phyloP scores from a whole-genome alignment of 352 stramenopile species.

The Globisporangium acanthophoron region DNA sequence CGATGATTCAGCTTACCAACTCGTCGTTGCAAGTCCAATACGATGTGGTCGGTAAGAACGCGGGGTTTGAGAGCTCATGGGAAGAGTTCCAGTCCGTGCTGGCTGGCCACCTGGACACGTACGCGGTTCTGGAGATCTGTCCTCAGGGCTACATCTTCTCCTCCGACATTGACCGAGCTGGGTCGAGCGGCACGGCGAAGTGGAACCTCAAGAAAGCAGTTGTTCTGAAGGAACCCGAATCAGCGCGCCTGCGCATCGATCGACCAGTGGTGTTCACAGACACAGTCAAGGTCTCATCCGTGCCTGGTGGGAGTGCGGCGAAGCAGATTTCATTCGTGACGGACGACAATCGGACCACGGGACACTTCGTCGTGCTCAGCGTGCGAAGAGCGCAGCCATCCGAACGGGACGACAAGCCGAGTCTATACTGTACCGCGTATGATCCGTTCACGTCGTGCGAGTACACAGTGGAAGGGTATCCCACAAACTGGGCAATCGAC shows the following conservation, averaged over 20 bases:
- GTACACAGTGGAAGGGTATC: conserved; percentile 67
- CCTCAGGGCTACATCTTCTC: conserved; percentile 64
- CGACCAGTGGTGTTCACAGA: conserved; percentile 71
- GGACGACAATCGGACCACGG: conserved; percentile 14
- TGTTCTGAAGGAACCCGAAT: conserved; percentile 40
- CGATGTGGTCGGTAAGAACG: conserved; percentile 51
- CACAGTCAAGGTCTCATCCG: conserved; percentile 49
- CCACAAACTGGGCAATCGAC: conserved; percentile 46
- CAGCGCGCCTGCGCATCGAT: conserved; percentile 49
- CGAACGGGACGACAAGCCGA: conserved; percentile 12
- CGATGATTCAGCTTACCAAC: conserved; percentile 43
- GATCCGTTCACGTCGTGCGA: conserved; percentile 75
- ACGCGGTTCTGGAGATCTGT: conserved; percentile 53
- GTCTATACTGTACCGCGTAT: conserved; percentile 81
- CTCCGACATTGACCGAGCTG: conserved; percentile 40
- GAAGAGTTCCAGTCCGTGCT: conserved; percentile 57
- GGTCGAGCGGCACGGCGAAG: conserved; percentile 37
- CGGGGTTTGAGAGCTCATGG: conserved; percentile 43
- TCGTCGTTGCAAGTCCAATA: conserved; percentile 58
- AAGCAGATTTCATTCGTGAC: conserved; percentile 50
- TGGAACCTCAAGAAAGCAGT: conserved; percentile 63
- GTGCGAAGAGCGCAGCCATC: conserved; percentile 48
- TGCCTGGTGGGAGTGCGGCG: conserved; percentile 29
- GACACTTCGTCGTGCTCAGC: conserved; percentile 71
- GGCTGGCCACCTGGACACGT: conserved; percentile 49